Base-by-base conservation (phyloP, 495 filamentous ascomycete species). In the Aspergillus wentii region DNA sequence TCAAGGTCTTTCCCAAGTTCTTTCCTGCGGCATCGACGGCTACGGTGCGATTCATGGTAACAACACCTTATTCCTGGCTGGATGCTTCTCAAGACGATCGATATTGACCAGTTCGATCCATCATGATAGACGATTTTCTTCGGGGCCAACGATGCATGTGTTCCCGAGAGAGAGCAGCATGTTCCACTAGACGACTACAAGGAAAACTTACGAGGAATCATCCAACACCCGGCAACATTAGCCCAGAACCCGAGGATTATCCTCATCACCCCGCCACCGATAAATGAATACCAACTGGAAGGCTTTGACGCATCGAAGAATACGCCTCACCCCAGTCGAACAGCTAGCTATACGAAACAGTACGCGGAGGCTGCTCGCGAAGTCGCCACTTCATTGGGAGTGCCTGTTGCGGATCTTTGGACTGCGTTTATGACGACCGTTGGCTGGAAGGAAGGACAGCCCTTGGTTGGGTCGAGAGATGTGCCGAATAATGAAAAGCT, bases 131-230 rank as follows among this genome's bases (percentile, higher is more conserved):
- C 81, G 16, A 66, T 95, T 44, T 88, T 92, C 50, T 79, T 94
- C 41, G 89, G 89, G 13, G 85, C 89, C 50, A 95, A 95, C 54
- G 89, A 95, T 56, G 82, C 89, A 5, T 73, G 71, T 38, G 49
- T 90, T n/a, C 67, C 69, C 14, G 59, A 68, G 27, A 77, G 68
- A 39, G 58, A 62, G 5, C 89, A 94, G 54, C 75, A 86, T 51
- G 74, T 95, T n/a, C 77, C 86, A 2, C 59, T 91, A 14, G 72
- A 79, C 3, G 62, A 75, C 38, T 95, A 82, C 64, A 78, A 77
- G 49, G 64, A 70, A 40, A 94, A 94, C 49, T 59, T 95, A 33
- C 70, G 59, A 33, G 61, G 62, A 33, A 83, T 95, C 51, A 60
- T 88, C 40, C 74, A 74, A 22, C 86, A 94, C 54, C 75, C 82